Conservation (phyloP, 108 stramenopile species). For the Nitzschia inconspicua region DNA sequence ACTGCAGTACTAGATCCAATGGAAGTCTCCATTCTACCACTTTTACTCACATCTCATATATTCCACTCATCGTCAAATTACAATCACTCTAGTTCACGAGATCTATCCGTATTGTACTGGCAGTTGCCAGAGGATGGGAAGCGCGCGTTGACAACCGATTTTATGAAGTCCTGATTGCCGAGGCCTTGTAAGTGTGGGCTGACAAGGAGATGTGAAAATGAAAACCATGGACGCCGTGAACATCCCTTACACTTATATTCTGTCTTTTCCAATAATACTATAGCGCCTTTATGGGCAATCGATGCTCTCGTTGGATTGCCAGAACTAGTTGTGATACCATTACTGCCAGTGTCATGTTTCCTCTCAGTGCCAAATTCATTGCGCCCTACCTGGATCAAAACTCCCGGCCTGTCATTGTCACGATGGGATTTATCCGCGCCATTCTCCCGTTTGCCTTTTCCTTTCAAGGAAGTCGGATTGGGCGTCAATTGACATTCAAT, state of each 20-base stretch:
- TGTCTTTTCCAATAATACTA: no score
- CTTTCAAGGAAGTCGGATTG: constrained; percentile 63
- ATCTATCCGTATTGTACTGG: constrained; percentile 51
- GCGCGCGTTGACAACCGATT: constrained; percentile 48
- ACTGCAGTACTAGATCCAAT: no score
- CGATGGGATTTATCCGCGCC: constrained; percentile 53
- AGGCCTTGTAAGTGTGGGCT: constrained; percentile 31
- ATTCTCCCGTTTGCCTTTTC: constrained; percentile 49
- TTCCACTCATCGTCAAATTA: neutral
- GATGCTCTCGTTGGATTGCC: constrained; percentile 50
- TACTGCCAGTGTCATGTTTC: constrained; percentile 39
- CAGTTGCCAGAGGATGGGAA: constrained; percentile 50
- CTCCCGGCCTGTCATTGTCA: constrained; percentile 51
- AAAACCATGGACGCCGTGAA: no score
- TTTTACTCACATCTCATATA: no score
- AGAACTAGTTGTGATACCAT: constrained; percentile 33
- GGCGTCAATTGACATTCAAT: constrained; percentile 48
- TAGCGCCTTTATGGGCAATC: constrained; percentile 72
- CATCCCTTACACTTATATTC: no score
- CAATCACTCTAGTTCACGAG: constrained; percentile 23
- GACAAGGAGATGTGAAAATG: no score
- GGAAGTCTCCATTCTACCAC: no score
- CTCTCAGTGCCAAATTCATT: constrained; percentile 34
- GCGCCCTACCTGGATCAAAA: constrained; percentile 33
- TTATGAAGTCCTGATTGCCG: constrained; percentile 35